phyloP scores from a whole-genome alignment of 2,329 filamentous ascomycete species.

The Sclerotiophoma versabilis region DNA sequence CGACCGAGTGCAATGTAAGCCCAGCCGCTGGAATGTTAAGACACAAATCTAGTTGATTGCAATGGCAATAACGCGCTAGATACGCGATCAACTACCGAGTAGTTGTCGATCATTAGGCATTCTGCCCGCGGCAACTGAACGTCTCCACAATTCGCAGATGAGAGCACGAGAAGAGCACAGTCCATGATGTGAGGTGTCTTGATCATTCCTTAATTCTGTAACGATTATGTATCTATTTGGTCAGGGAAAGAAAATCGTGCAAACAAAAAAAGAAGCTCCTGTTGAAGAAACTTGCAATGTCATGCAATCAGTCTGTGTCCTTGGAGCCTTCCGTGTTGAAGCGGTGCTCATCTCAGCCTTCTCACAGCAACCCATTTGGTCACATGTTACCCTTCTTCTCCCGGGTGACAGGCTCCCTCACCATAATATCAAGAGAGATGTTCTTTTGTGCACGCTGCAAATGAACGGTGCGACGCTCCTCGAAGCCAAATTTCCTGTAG shows the following conservation, averaged over 20 bases:
- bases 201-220: background rate
- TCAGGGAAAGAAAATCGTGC: background rate
- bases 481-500: slow-evolving; percentile 79
- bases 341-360: slow-evolving; percentile 17
- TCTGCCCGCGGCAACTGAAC: background rate
- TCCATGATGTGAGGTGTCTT: background rate
- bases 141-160: slow-evolving; percentile 3
- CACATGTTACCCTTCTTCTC: slow-evolving; percentile 30
- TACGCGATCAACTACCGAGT: background rate
- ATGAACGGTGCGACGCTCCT: slow-evolving; percentile 67
- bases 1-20: background rate
- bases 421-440: slow-evolving; percentile 79
- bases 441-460: slow-evolving; percentile 65
- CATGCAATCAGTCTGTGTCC: background rate
- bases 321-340: slow-evolving; percentile 34
- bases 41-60: background rate
- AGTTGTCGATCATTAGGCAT: background rate
- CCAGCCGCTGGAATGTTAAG: background rate
- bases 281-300: slow-evolving; percentile 30
- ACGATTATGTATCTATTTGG: background rate
- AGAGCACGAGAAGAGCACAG: background rate
- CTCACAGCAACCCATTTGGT: background rate
- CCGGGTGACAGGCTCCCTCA: slow-evolving; percentile 67
- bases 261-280: slow-evolving; percentile 14
- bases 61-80: background rate